A percentile compares a stretch with the other conserved stretches of the same genome.
phyloP scores from a whole-genome alignment of 495 filamentous ascomycete genomes.

The Penicillium pancosmium region DNA sequence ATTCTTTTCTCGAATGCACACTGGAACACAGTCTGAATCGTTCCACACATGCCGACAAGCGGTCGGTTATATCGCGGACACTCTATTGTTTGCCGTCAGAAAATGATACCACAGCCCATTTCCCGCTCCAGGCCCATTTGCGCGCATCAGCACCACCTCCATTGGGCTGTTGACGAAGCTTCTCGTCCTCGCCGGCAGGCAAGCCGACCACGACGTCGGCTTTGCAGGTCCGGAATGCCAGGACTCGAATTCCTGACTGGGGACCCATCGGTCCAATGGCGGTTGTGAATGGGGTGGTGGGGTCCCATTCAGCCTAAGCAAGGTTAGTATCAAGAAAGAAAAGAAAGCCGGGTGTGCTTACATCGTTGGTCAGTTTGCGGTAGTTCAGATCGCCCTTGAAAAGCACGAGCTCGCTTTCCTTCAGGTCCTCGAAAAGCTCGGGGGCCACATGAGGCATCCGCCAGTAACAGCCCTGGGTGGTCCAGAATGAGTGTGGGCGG shows the following conservation, averaged over 20 bases:
- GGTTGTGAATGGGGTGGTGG: slow-evolving; percentile 80
- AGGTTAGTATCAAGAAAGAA: neutral
- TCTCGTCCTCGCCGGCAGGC: slow-evolving; percentile 77
- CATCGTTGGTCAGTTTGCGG: slow-evolving; percentile 85
- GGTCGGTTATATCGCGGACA: too few relatives aligned
- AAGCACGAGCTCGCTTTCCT: slow-evolving; percentile 82
- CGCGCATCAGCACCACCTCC: slow-evolving; percentile 70
- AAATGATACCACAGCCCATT: slow-evolving; percentile 94
- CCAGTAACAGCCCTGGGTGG: slow-evolving; percentile 82
- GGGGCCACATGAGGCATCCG: slow-evolving; percentile 69
- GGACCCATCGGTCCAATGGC: slow-evolving; percentile 88
- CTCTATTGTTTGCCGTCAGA: slow-evolving; percentile 65
- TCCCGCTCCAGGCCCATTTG: slow-evolving; percentile 97
- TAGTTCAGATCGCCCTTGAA: slow-evolving; percentile 99
- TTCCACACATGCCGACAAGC: neutral
- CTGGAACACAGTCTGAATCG: neutral
- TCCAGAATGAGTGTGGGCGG: slow-evolving; percentile 88
- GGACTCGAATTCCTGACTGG: slow-evolving; percentile 74
- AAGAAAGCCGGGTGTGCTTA: slow-evolving; percentile 43
- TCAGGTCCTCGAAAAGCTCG: slow-evolving; percentile 75
- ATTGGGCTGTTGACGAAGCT: slow-evolving; percentile 64
- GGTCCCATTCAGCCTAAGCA: slow-evolving; percentile 75
- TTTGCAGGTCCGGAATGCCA: slow-evolving; percentile 92
- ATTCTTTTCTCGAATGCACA: neutral
- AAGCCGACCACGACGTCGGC: slow-evolving; percentile 94